A percentile compares a stretch with the other conserved stretches of the same genome.
Evolutionary conservation across 2,329 filamentous ascomycete species (phyloP).

Genomic region (Immersiporthe knoxdaviesiana): DNA sequence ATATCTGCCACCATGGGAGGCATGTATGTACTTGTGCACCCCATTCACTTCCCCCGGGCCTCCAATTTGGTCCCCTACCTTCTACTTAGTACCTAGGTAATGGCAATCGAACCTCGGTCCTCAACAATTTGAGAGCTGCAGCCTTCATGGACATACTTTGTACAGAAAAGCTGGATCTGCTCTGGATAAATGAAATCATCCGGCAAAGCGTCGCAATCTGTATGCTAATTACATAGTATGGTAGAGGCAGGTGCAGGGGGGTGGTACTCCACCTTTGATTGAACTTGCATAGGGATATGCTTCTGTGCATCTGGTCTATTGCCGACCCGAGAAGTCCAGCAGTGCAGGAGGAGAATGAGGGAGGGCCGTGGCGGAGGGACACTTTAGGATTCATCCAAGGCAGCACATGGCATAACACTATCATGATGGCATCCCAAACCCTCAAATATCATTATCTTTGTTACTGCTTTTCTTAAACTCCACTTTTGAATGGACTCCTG

Average conservation of each 20-base stretch:
- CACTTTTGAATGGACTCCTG: not conserved
- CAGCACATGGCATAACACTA: not conserved
- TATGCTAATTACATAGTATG: too few relatives aligned
- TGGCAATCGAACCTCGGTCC: not conserved
- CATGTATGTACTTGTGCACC: not conserved
- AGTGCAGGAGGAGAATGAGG: not conserved
- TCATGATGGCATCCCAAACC: not conserved
- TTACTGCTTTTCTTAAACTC: not conserved
- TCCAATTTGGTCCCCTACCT: not conserved
- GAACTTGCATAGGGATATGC: not conserved
- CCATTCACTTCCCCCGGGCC: too few relatives aligned
- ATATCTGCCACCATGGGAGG: not conserved
- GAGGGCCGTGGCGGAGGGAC: not conserved
- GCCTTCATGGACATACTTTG: not conserved
- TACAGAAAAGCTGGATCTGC: not conserved
- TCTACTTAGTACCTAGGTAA: too few relatives aligned
- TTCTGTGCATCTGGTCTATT: not conserved
- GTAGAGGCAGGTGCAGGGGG: constrained; percentile 1
- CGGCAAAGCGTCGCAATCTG: not conserved
- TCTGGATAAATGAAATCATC: constrained; percentile 1
- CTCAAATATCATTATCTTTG: not conserved
- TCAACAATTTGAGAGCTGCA: constrained; percentile 2
- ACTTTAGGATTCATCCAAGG: not conserved
- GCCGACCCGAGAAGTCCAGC: not conserved
- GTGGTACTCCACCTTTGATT: constrained; percentile 1